phyloP scores from a whole-genome alignment of 2,329 filamentous ascomycete species.

The Cryphonectria japonica region DNA sequence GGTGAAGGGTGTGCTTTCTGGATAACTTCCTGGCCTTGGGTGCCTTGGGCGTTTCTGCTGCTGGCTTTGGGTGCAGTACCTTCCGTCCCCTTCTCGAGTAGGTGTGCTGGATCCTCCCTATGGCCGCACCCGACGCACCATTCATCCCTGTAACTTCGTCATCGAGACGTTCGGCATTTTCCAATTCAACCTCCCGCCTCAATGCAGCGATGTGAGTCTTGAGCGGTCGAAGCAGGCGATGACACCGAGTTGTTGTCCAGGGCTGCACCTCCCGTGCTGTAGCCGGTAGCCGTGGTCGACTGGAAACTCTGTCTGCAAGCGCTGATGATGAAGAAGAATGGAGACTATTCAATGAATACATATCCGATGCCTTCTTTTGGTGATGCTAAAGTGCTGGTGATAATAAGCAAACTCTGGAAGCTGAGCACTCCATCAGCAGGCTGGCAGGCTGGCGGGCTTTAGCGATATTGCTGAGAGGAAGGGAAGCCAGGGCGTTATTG shows the following conservation, averaged over 20 bases:
- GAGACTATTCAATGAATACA: slow-evolving; percentile 18
- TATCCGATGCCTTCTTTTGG: not conserved
- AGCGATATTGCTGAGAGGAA: not conserved
- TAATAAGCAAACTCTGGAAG: not conserved
- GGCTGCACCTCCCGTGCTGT: slow-evolving; percentile 33
- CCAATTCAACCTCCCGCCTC: slow-evolving; percentile 39
- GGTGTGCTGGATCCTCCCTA: slow-evolving; percentile 22
- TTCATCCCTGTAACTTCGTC: slow-evolving; percentile 6
- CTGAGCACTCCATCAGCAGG: not conserved
- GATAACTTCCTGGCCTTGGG: slow-evolving; percentile 6
- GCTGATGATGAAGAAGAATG: not conserved
- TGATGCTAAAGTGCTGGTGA: slow-evolving; percentile 3
- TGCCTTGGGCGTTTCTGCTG: not conserved
- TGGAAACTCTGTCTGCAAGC: not conserved
- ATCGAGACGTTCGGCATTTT: slow-evolving; percentile 10
- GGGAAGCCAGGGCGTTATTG: not conserved
- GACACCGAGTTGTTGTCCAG: slow-evolving; percentile 54
- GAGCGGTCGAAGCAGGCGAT: slow-evolving; percentile 51
- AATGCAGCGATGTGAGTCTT: slow-evolving; percentile 48
- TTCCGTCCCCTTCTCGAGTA: slow-evolving; percentile 29
- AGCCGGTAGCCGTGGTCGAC: not conserved
- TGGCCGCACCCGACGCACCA: not conserved
- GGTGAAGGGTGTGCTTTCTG: slow-evolving; percentile 9
- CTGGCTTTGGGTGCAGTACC: not conserved
- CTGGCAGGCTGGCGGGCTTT: not conserved